These are phyloP conservation scores for Chlamydomonas sp. DNA, from an alignment of 139 green algal species.

Conservation along the genomic window DNA sequence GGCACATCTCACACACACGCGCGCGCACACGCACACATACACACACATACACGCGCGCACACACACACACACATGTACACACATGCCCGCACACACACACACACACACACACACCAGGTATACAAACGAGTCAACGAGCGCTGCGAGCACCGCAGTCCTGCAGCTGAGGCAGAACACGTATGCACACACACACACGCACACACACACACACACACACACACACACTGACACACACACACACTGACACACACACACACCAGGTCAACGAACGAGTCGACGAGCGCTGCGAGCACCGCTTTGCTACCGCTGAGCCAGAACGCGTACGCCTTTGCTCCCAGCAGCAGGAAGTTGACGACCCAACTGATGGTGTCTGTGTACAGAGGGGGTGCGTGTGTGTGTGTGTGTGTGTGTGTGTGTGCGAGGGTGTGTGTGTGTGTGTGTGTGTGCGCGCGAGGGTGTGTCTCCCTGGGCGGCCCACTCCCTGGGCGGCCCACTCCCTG, in stretches of 20 bases:
- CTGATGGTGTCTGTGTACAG: slow-evolving; percentile 16
- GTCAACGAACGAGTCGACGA: slow-evolving; percentile 61
- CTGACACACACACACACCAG: slow-evolving; percentile 34
- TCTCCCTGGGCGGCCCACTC: too few relatives aligned
- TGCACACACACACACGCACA: too few relatives aligned
- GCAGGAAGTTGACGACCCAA: slow-evolving; percentile 30
- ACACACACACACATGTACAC: too few relatives aligned
- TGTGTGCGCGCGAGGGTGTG: too few relatives aligned
- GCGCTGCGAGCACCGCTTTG: slow-evolving; percentile 43
- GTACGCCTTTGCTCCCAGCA: slow-evolving; percentile 26
- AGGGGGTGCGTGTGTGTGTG: not conserved
- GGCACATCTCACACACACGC: too few relatives aligned
- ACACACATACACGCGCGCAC: too few relatives aligned
- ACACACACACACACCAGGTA: slow-evolving; percentile 47
- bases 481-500: too few relatives aligned
- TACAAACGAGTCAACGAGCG: slow-evolving; percentile 52
- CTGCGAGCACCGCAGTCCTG: slow-evolving; percentile 48
- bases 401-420: not conserved
- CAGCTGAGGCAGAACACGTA: slow-evolving; percentile 34
- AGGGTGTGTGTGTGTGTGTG: too few relatives aligned
- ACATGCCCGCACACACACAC: too few relatives aligned
- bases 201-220: too few relatives aligned
- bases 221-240: too few relatives aligned
- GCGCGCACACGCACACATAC: too few relatives aligned
- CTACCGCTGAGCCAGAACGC: slow-evolving; percentile 37